Base-by-base conservation (phyloP, 768 basidiomycete species). In the Serpula lacrymans region DNA sequence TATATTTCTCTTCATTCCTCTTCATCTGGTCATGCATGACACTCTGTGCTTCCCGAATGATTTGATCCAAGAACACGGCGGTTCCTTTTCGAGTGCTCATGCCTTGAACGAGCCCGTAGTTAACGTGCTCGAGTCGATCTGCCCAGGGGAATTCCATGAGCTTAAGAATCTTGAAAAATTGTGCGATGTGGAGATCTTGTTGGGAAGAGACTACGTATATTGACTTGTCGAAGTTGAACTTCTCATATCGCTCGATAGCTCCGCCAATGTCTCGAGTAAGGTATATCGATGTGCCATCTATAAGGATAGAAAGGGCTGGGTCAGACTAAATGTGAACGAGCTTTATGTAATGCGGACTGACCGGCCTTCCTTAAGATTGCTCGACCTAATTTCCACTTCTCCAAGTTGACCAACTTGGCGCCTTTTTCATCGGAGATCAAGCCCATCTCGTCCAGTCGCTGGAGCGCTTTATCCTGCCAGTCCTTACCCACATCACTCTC, bases 11-110 rank as follows among this genome's bases (percentile, higher is more conserved):
- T 65, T 90, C 83, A 59, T 97, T 97, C 65, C 84, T 84, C 63
- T 70, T 73, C 95, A 99, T 99, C 65, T 94, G 90, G 44, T 94
- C 92, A 64, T 89, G 91, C 95, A 98, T 98, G 36, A 86, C 82
- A 31, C 77, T 73, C 4, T 80, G 75, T 0, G 94, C 91, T 55
- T 96, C 93, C 50, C 84, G 78, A 60, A 91, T 85, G 50, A 91
- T 97, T 62, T 97, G 80, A 53, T 96, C 82, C 22, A 99, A 69
- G 76, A 97, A 97, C 36, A 95, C 92, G 32, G 89, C 94, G 0
- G 90, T 97, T 25, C 93, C 93, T 64, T 83, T 90, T 23, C 88
- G 78, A 17, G 89, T 90, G 61, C 83, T 93, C 95, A 99, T 99
- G 42, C 95, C 95, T 39, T 79, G 82, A 16, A 99, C 93, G 45